These are phyloP conservation scores for Cydonia oblonga DNA, from an alignment of 331 rosid genomes.

Conservation along the genomic window DNA sequence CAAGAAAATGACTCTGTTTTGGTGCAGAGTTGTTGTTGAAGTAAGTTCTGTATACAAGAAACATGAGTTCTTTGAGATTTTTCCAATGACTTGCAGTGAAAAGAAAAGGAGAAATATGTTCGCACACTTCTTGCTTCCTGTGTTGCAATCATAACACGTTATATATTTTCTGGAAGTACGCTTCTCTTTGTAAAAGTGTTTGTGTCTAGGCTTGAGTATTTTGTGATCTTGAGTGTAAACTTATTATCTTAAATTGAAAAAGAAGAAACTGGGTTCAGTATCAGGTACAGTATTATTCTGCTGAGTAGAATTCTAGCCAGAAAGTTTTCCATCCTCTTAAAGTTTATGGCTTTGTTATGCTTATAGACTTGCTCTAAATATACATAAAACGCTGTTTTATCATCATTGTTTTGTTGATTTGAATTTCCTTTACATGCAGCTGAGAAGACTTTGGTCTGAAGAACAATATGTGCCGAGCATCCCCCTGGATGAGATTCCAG, in stretches of 20 bases:
- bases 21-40: slow-evolving; percentile 73
- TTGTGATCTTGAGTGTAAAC: neutral
- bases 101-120: neutral
- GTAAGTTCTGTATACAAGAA: slow-evolving; percentile 36
- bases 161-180: neutral
- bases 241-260: neutral
- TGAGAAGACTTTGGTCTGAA: slow-evolving; percentile 70
- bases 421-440: slow-evolving; percentile 38
- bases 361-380: too few relatives aligned
- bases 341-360: neutral
- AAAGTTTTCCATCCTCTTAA: neutral
- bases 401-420: slow-evolving; percentile 6
- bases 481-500: slow-evolving; percentile 78
- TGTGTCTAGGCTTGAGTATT: neutral
- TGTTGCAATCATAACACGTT: neutral
- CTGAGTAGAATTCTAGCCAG: neutral
- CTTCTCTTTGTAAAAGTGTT: neutral
- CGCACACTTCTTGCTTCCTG: neutral
- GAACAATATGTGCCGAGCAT: slow-evolving; percentile 57
- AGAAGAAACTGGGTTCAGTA: neutral
- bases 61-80: slow-evolving; percentile 10
- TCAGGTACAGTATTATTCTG: neutral
- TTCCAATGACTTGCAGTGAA: neutral
- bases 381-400: slow-evolving; percentile 1
- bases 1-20: slow-evolving; percentile 74